Evolutionary conservation across 225 moss, liverwort and hornwort species (phyloP), one percentile per base, ranked within the genome.

Genomic region (Polytrichum formosum): DNA sequence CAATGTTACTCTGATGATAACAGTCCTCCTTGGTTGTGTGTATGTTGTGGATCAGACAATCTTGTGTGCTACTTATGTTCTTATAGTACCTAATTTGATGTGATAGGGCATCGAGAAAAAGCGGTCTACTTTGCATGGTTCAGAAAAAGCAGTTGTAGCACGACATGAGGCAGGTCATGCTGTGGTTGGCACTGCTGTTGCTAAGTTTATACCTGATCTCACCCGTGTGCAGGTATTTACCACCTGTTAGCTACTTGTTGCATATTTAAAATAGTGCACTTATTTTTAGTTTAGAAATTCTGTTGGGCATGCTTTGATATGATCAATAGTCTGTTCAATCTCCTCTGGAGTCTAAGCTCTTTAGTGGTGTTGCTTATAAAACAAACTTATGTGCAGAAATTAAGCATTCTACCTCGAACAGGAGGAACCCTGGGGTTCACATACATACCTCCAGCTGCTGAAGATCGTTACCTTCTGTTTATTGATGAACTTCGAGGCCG

Each of bases 151-250:
- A 71, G 95, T 96, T 17, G 95, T 96, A 71, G 95, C 95, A 72
- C 88, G 90, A 27, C 95, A 96, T 78, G 95, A 96, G 83, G 95
- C 95, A 73, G 95, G 95, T 58, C 95, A 96, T 81, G 95, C 95
- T 66, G 90, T 96, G 73, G 88, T 96, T 74, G 95, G 95, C 75
- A 96, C 95, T 65, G 95, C 95, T 46, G 95, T 96, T 37, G 88
- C 90, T 46, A 96, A 93, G 80, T 93, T 93, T 80, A 86, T 96
- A 79, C 93, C 93, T 72, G 91, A 79, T 30, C 90, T 93, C 65
- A 78, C 88, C 63, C 80, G 93, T 72, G 95, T 96, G 69, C 91
- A 96, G 91, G 95, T 95, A 79, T 54, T 59, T 58, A 20, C 65
- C 53, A 69, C 72, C 28, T 61, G 28, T 61, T 54, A 5, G 61